Conservation (phyloP, 1,139 yeast genomes). For the Saccharomycopsis crataegensis region DNA sequence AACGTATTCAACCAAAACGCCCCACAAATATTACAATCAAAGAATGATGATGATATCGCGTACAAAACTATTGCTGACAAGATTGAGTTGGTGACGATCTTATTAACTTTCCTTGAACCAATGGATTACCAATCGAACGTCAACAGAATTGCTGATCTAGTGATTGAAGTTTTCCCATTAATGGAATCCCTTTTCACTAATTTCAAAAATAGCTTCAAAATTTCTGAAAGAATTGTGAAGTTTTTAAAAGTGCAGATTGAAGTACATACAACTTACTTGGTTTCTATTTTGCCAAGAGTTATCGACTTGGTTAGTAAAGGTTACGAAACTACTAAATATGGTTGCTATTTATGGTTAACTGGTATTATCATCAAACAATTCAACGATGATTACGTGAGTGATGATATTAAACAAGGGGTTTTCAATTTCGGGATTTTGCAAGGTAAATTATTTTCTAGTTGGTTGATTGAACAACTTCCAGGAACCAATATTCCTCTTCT, state of each 20-base stretch:
- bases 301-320: conserved; percentile 61
- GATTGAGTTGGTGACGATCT: conserved; percentile 67
- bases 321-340: conserved; percentile 60
- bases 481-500: conserved; percentile 3
- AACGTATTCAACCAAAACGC: conserved; percentile 23
- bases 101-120: conserved; percentile 53
- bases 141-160: conserved; percentile 53
- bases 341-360: conserved; percentile 88
- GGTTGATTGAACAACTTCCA: conserved; percentile 5
- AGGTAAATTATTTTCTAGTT: conserved; percentile 13
- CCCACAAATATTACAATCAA: conserved; percentile 13
- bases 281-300: conserved; percentile 54
- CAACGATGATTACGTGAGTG: conserved; percentile 49
- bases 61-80: conserved; percentile 59
- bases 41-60: conserved; percentile 25
- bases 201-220: conserved; percentile 48
- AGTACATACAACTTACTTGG: conserved; percentile 57
- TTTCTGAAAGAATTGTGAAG: conserved; percentile 71
- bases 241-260: conserved; percentile 60
- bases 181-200: conserved; percentile 41
- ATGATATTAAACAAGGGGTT: conserved; percentile 35
- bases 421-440: conserved; percentile 32
- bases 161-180: conserved; percentile 56
- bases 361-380: conserved; percentile 76
- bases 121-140: conserved; percentile 29